Percentiles rank a stretch among this genome's conserved stretches.
Evolutionary conservation across 2,329 filamentous ascomycete species (phyloP).

Genomic region (Fusarium nygamai): DNA sequence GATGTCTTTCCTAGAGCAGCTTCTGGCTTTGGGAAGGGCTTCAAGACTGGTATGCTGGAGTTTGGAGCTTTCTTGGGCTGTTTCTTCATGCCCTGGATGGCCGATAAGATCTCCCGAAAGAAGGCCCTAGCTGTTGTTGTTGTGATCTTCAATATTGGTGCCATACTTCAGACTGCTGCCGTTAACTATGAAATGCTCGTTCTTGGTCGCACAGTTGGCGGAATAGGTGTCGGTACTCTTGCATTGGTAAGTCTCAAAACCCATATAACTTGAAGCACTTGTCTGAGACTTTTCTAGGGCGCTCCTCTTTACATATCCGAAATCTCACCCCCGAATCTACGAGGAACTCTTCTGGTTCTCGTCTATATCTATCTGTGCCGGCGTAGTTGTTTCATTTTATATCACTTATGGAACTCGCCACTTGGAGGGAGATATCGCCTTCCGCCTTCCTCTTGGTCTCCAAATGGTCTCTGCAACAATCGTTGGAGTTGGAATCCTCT

Average conservation of each 20-base stretch:
- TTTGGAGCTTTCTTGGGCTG: slow-evolving; percentile 59
- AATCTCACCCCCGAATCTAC: slow-evolving; percentile 58
- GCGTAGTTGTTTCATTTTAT: slow-evolving; percentile 61
- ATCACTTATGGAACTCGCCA: slow-evolving; percentile 60
- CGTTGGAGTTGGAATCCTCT: neutral
- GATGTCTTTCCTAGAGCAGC: slow-evolving; percentile 46
- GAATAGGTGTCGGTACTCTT: slow-evolving; percentile 58
- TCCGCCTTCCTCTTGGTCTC: slow-evolving; percentile 37
- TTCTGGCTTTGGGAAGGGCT: slow-evolving; percentile 49
- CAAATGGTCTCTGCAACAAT: slow-evolving; percentile 61
- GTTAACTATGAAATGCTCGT: slow-evolving; percentile 23
- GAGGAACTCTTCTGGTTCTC: slow-evolving; percentile 58
- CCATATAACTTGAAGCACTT: neutral
- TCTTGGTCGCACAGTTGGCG: slow-evolving; percentile 44
- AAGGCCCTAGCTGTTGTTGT: slow-evolving; percentile 39
- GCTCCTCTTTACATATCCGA: slow-evolving; percentile 59
- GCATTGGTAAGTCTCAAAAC: slow-evolving; percentile 49
- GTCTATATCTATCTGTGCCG: slow-evolving; percentile 55
- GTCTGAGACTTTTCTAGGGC: slow-evolving; percentile 23
- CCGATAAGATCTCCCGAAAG: slow-evolving; percentile 41
- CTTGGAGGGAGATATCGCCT: slow-evolving; percentile 47
- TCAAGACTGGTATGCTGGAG: slow-evolving; percentile 57
- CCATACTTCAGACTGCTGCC: slow-evolving; percentile 38
- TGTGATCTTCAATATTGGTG: slow-evolving; percentile 36
- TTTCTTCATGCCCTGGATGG: slow-evolving; percentile 36